These are phyloP conservation scores for Rubia yunnanensis DNA, from an alignment of 257 asterid genomes.

Conservation along the genomic window DNA sequence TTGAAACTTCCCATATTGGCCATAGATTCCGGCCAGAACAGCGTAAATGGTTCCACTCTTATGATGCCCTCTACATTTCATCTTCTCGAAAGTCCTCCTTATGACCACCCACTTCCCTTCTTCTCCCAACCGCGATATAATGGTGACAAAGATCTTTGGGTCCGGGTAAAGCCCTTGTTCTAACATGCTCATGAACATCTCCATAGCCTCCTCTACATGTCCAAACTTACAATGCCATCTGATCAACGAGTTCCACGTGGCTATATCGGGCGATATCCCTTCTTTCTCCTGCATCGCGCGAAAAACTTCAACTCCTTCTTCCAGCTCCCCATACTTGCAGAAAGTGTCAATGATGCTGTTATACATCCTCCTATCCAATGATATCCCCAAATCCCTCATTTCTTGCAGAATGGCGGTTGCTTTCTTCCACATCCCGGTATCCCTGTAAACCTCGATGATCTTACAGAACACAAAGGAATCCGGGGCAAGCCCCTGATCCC, in stretches of 20 bases:
- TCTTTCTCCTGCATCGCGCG: constrained; percentile 61
- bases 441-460: constrained; percentile 68
- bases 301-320: constrained; percentile 54
- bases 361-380: constrained; percentile 53
- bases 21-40: constrained; percentile 69
- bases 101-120: constrained; percentile 69
- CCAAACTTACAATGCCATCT: constrained; percentile 77
- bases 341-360: constrained; percentile 78
- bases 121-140: constrained; percentile 64
- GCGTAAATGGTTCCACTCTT: constrained; percentile 69
- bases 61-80: constrained; percentile 58
- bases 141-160: constrained; percentile 63
- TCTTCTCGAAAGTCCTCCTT: constrained; percentile 39
- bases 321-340: constrained; percentile 71
- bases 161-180: constrained; percentile 78
- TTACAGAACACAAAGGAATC: constrained; percentile 71
- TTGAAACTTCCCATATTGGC: constrained; percentile 66
- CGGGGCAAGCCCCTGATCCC: constrained; percentile 44
- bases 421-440: constrained; percentile 95
- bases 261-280: constrained; percentile 54
- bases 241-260: constrained; percentile 82
- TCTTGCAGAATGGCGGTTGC: constrained; percentile 64
- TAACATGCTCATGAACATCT: constrained; percentile 62
- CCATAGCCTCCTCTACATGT: constrained; percentile 42
- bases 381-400: constrained; percentile 50